Base-by-base conservation (phyloP, 179 eudicot species). In the Heliamphora pulchella region DNA sequence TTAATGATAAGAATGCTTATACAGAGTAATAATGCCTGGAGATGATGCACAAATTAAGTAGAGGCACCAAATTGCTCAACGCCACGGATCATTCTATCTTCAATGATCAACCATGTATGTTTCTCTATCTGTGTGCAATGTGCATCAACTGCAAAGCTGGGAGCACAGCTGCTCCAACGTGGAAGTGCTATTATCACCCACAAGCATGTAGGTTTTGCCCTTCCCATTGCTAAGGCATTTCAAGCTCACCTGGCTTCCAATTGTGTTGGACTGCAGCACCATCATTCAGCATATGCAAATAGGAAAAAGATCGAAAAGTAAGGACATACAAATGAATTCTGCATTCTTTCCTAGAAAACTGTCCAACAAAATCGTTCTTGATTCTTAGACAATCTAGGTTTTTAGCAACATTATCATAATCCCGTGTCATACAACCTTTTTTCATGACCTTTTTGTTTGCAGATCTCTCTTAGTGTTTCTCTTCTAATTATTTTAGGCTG, bases 221-320 rank as follows among this genome's bases (percentile, higher is more conserved):
- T 82, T 87, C 63, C 90, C 84, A 63, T 82, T 90, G 85, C 82
- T 71, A 41, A 88, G 82, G 84, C 94, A 92, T 65, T 90, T 90
- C 74, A 92, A 65, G 70, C 74, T 82, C 69, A 89, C 67, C 61
- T 82, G 68, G 70, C 78, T 79, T 50, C 80, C 86, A 0, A 54
- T 0, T 43, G 82, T 86, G 68, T 48, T 80, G 2, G 91, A 82
- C 96, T 90, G 91, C 86, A 84, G 69, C 8, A 43, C 5, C n/a
- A 13, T 3, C 47, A 54, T 17, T 13, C 50, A 58, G 8, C 22
- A 77, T 48, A 48, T 17, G 10, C 2, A 78, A 50, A 31, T 31
- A 18, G 61, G 8, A 74, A 2, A 8, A 31, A 74, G 20, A 54
- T 54, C 63, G 31, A 11, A 61, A 51, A 2, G 62, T 46, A 8